Evolutionary conservation across 192 early-diverging fungal species (phyloP).

Genomic region (Backusella australiensis): DNA sequence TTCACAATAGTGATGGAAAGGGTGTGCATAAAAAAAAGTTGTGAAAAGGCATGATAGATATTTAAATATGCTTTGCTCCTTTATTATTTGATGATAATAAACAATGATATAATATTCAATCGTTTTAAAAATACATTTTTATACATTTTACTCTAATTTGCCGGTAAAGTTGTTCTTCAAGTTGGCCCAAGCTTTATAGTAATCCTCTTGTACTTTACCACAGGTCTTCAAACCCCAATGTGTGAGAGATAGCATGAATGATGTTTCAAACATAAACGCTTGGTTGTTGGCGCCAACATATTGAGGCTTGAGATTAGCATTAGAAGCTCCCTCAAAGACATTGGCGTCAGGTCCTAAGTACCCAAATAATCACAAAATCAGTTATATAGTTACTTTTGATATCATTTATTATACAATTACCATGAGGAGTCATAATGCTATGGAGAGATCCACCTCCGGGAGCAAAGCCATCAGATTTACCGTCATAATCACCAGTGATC

Average conservation of each 20-base stretch:
- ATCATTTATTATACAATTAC: neutral
- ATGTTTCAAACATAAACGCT: conserved; percentile 96
- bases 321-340: conserved; percentile 72
- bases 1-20: neutral
- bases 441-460: conserved; percentile 91
- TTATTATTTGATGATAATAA: neutral
- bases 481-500: conserved; percentile 91
- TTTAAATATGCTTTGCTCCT: neutral
- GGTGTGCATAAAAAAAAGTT: no score
- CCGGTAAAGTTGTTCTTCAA: conserved; percentile 18
- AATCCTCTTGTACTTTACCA: conserved; percentile 78
- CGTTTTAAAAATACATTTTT: neutral
- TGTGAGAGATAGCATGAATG: conserved; percentile 74
- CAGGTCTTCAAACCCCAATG: conserved; percentile 76
- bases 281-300: conserved; percentile 80
- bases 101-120: neutral
- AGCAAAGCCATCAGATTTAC: conserved; percentile 86
- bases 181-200: conserved; percentile 80
- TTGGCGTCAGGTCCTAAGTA: conserved; percentile 71
- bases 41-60: neutral
- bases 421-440: conserved; percentile 88
- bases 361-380: neutral
- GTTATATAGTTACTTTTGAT: neutral
- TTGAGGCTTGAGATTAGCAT: conserved; percentile 69
- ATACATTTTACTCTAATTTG: conserved; percentile 2